Percentiles rank a stretch among this genome's conserved stretches.
These are phyloP conservation scores for Trichoderma guizhouense DNA, from an alignment of 2,329 filamentous ascomycete species.

Conservation along the genomic window DNA sequence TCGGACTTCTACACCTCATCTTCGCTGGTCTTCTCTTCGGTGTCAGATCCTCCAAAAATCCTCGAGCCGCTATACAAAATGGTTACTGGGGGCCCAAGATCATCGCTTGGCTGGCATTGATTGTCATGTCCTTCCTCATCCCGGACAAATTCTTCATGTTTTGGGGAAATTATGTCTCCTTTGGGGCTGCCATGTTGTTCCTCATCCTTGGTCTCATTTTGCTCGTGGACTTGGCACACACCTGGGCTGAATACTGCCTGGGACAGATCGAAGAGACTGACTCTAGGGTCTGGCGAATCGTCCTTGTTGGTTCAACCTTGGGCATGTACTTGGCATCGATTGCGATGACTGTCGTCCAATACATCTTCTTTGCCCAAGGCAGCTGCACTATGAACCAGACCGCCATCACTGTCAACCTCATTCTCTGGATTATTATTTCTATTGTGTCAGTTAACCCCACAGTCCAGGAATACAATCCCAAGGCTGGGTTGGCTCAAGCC, in stretches of 20 bases:
- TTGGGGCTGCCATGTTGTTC: slow-evolving; percentile 87
- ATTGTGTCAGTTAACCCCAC: slow-evolving; percentile 83
- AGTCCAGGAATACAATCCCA: slow-evolving; percentile 87
- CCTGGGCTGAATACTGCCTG: slow-evolving; percentile 95
- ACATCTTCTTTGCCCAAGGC: slow-evolving; percentile 83
- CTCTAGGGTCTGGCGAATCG: slow-evolving; percentile 75
- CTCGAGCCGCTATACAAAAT: slow-evolving; percentile 86
- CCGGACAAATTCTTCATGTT: slow-evolving; percentile 92
- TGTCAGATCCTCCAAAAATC: slow-evolving; percentile 81
- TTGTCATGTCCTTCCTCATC: slow-evolving; percentile 92
- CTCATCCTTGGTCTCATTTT: slow-evolving; percentile 88
- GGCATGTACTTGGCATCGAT: slow-evolving; percentile 90
- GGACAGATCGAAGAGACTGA: slow-evolving; percentile 89
- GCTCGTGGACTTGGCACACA: slow-evolving; percentile 90
- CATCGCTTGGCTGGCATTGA: slow-evolving; percentile 78
- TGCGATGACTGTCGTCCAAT: slow-evolving; percentile 94
- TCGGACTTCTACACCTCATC: slow-evolving; percentile 88
- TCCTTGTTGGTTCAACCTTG: slow-evolving; percentile 88
- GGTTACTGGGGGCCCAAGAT: slow-evolving; percentile 99
- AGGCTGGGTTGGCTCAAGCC: slow-evolving; percentile 92
- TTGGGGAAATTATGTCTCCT: slow-evolving; percentile 92
- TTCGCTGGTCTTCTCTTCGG: slow-evolving; percentile 82
- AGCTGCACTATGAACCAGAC: slow-evolving; percentile 95
- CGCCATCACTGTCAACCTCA: slow-evolving; percentile 88
- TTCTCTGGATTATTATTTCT: slow-evolving; percentile 78